Percentiles rank a stretch among this genome's conserved stretches.
phyloP scores from a whole-genome alignment of 2,329 filamentous ascomycete species.

The Bipolaris sorokiniana region DNA sequence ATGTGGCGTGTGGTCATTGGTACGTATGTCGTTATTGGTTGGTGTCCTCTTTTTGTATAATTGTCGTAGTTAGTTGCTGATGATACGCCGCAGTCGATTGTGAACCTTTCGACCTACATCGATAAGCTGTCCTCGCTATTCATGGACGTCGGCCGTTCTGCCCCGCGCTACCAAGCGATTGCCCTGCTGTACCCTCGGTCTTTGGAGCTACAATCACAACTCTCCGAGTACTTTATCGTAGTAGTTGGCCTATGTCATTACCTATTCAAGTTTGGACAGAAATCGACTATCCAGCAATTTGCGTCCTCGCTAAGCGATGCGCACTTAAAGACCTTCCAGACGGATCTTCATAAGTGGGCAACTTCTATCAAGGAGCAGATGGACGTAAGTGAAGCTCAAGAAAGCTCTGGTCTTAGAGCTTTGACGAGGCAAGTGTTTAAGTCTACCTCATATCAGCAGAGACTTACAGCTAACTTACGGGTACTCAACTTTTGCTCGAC shows the following conservation, averaged over 20 bases:
- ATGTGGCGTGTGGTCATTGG: slow-evolving; percentile 55
- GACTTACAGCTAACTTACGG: slow-evolving; percentile 27
- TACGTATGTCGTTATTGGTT: slow-evolving; percentile 53
- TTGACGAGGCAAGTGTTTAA: slow-evolving; percentile 22
- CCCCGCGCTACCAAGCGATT: slow-evolving; percentile 51
- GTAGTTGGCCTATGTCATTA: slow-evolving; percentile 51
- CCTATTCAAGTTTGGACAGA: slow-evolving; percentile 45
- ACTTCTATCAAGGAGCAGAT: slow-evolving; percentile 49
- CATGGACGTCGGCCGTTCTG: slow-evolving; percentile 50
- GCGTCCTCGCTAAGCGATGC: slow-evolving; percentile 40
- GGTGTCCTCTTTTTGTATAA: slow-evolving; percentile 28
- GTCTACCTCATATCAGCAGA: slow-evolving; percentile 23
- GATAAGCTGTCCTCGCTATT: slow-evolving; percentile 52
- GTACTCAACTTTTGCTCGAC: slow-evolving; percentile 52
- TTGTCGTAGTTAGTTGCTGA: slow-evolving; percentile 17
- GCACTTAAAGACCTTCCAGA: slow-evolving; percentile 43
- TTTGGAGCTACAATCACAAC: slow-evolving; percentile 40
- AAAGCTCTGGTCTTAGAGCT: slow-evolving; percentile 35
- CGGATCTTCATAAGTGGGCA: slow-evolving; percentile 46
- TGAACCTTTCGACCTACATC: slow-evolving; percentile 44
- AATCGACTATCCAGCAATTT: slow-evolving; percentile 44
- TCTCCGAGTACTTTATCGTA: slow-evolving; percentile 53
- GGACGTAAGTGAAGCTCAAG: slow-evolving; percentile 30
- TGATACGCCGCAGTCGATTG: slow-evolving; percentile 34
- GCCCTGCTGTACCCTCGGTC: slow-evolving; percentile 51